These are phyloP conservation scores for Metroxylon sagu DNA, from an alignment of 176 grass and related monocot genomes.

Conservation along the genomic window DNA sequence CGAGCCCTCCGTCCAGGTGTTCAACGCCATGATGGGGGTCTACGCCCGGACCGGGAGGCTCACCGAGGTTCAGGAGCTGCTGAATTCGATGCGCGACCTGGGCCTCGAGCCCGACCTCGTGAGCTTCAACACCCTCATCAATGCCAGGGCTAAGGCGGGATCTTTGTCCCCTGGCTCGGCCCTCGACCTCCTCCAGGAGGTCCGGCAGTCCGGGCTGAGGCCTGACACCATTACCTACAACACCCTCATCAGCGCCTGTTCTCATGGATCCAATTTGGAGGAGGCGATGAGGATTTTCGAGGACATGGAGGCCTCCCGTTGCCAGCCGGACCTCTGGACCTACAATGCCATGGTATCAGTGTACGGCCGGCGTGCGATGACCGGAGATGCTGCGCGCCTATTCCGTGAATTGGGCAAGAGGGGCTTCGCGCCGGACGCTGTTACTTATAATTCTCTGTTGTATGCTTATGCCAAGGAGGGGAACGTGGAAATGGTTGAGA, in stretches of 20 bases:
- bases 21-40: constrained; percentile 93
- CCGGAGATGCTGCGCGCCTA: constrained; percentile 40
- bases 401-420: constrained; percentile 57
- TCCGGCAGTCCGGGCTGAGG: constrained; percentile 55
- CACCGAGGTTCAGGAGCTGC: constrained; percentile 47
- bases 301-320: constrained; percentile 60
- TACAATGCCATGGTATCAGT: constrained; percentile 85
- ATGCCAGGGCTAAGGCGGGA: constrained; percentile 68
- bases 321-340: constrained; percentile 79
- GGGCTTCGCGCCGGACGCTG: constrained; percentile 68
- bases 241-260: constrained; percentile 78
- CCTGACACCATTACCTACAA: constrained; percentile 91
- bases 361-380: constrained; percentile 54
- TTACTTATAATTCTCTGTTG: constrained; percentile 83
- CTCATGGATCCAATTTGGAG: constrained; percentile 49
- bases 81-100: constrained; percentile 48
- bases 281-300: constrained; percentile 58
- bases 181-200: constrained; percentile 54
- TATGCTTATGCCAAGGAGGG: constrained; percentile 65
- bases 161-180: constrained; percentile 41
- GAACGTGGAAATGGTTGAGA: constrained; percentile 58
- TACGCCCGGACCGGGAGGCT: constrained; percentile 62
- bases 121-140: constrained; percentile 91
- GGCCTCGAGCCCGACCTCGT: constrained; percentile 88
- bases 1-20: constrained; percentile 64